Conservation (phyloP, 768 basidiomycete genomes). For the Russula vinacea region DNA sequence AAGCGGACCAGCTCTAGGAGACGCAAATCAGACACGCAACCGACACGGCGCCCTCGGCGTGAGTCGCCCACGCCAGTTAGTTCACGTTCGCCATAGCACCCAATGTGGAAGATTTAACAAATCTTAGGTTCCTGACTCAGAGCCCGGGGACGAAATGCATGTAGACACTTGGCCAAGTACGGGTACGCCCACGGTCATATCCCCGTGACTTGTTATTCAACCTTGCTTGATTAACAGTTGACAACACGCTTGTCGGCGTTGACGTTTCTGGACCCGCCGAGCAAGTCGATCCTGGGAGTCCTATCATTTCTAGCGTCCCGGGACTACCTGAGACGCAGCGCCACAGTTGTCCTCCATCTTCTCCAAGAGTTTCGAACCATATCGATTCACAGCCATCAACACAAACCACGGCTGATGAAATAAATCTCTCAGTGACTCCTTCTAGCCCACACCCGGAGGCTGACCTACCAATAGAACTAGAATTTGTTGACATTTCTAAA, state of each 20-base stretch:
- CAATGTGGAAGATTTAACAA: background rate
- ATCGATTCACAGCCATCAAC: background rate
- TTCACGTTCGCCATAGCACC: background rate
- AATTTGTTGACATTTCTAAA: background rate
- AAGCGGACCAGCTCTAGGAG: slow-evolving; percentile 17
- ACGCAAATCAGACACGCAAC: slow-evolving; percentile 15
- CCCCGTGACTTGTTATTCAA: background rate
- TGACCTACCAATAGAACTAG: background rate
- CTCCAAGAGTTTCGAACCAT: background rate
- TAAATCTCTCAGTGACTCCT: background rate
- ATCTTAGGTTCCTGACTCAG: slow-evolving; percentile 24
- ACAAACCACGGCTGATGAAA: background rate
- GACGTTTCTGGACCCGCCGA: background rate
- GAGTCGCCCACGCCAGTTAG: slow-evolving; percentile 15
- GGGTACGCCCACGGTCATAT: slow-evolving; percentile 9
- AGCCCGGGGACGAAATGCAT: slow-evolving; percentile 14
- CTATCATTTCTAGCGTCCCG: background rate
- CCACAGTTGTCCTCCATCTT: background rate
- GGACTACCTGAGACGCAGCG: background rate
- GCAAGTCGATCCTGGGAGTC: background rate
- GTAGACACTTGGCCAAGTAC: background rate
- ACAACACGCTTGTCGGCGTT: background rate
- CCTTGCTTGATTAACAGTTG: background rate
- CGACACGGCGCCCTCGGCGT: background rate
- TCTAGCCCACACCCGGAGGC: background rate